Base-by-base conservation (phyloP, 768 basidiomycete genomes). In the Mycena vulgaris region DNA sequence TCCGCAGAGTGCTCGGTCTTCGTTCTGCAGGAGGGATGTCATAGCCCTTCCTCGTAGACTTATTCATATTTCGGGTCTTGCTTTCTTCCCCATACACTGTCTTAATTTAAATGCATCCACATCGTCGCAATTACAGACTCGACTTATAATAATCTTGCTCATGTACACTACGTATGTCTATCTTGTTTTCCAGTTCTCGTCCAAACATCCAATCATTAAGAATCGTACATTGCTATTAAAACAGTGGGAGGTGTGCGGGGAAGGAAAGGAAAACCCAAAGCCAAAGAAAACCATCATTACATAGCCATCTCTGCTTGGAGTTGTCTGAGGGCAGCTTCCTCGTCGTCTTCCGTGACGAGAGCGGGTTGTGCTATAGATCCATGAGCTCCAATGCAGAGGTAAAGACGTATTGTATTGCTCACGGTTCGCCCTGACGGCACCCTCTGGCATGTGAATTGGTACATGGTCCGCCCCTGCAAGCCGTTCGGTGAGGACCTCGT, bases 291-390 rank as follows among this genome's bases (percentile, higher is more conserved):
- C 56, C 58, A 63, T 62, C 33, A 73, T 80, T 85, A 95, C 93
- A 97, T 94, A 25, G 95, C 91, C 78, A 97, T 83, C 47, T 88
- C 89, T 25, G 95, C 96, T 83, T 98, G 97, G 74, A 99, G 85
- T 79, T 94, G 91, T 80, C 88, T 89, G 78, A 99, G 89, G 81
- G 97, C 92, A 49, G 89, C 91, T 72, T 95, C 97, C 80, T 98
- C 97, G 85, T 97, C 95, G 80, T 95, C 95, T 78, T 96, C 95
- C 71, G 58, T 58, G 19, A 88, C 89, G 62, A 84, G 86, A 75
- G 79, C 79, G 68, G 85, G 79, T 83, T 76, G 61, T 74, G 77
- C 79, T 67, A 45, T 6, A 63, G 37, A 16, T 21, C 42, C 19
- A 64, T 67, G 52, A 65, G 52, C 19, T 42, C 31, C 14, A 16